Conservation (phyloP, 2,329 filamentous ascomycete species). For the Aspergillus aculeatinus region DNA sequence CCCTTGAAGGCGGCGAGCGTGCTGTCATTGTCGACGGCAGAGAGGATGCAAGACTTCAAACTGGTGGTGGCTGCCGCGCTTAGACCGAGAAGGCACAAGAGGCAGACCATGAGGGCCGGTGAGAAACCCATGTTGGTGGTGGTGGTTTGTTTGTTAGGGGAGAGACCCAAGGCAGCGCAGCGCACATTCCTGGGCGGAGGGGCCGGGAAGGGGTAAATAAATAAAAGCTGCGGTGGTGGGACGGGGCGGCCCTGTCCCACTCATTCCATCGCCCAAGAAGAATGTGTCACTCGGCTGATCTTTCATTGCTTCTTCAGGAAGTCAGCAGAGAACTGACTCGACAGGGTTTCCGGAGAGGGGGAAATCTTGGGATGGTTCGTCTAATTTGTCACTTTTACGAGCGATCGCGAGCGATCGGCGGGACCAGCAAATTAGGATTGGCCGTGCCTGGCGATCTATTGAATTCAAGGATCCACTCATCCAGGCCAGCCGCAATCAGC, state of each 20-base stretch:
- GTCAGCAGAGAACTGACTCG: background rate
- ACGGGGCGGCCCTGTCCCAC: too few relatives aligned
- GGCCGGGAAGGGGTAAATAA: background rate
- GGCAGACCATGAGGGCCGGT: background rate
- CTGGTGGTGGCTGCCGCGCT: background rate
- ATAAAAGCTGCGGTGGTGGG: background rate
- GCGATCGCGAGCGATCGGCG: background rate
- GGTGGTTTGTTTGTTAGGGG: background rate
- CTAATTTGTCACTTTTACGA: background rate
- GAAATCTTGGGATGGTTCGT: background rate
- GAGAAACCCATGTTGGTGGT: background rate
- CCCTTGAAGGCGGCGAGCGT: constrained; percentile 14
- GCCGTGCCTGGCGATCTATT: background rate
- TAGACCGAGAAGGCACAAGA: background rate
- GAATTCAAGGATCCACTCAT: background rate
- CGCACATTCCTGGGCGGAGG: background rate
- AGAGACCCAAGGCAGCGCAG: background rate
- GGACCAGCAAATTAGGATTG: background rate
- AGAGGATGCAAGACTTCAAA: background rate
- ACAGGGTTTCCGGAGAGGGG: background rate
- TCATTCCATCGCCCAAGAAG: background rate
- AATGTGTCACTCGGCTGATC: background rate
- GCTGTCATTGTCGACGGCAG: constrained; percentile 3
- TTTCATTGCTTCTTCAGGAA: background rate
- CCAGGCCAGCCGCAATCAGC: too few relatives aligned